These are phyloP conservation scores for Amesomyces nigricolor DNA, from an alignment of 2,329 filamentous ascomycete species.

Conservation along the genomic window DNA sequence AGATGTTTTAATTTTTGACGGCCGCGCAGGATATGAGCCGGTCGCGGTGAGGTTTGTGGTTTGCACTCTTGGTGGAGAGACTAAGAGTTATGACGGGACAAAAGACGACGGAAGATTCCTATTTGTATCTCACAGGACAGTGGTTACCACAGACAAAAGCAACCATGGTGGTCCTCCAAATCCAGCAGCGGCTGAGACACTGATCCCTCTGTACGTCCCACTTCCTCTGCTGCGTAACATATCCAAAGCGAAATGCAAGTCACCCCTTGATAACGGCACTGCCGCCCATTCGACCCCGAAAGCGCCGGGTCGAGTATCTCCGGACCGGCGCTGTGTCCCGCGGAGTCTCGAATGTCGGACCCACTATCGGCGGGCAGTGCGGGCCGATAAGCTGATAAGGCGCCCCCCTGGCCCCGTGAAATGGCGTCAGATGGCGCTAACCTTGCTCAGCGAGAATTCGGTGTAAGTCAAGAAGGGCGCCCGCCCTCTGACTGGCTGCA, in stretches of 20 bases:
- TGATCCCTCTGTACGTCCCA: not conserved
- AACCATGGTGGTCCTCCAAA: not conserved
- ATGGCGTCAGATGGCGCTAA: slow-evolving; percentile 28
- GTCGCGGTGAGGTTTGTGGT: not conserved
- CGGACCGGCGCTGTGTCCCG: slow-evolving; percentile 10
- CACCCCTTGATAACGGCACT: slow-evolving; percentile 3
- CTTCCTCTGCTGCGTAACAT: not conserved
- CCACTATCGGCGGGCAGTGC: slow-evolving; percentile 4
- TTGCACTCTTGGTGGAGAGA: not conserved
- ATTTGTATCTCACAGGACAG: not conserved
- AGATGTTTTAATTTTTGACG: slow-evolving; percentile 16
- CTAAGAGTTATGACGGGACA: not conserved
- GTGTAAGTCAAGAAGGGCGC: slow-evolving; percentile 21
- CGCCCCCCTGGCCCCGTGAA: slow-evolving; percentile 11
- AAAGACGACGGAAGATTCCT: not conserved
- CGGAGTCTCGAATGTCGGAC: slow-evolving; percentile 10
- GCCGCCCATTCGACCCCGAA: not conserved
- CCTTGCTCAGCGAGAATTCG: slow-evolving; percentile 14
- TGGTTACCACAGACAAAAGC: not conserved
- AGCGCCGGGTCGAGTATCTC: slow-evolving; percentile 12
- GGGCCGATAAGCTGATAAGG: slow-evolving; percentile 22
- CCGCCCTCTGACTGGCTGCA: slow-evolving; percentile 18
- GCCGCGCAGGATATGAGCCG: not conserved
- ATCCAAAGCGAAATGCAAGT: not conserved
- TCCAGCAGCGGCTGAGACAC: not conserved